A percentile compares a stretch with the other conserved stretches of the same genome.
These are phyloP conservation scores for Austroboletus rostrupii DNA, from an alignment of 1,284 basidiomycete genomes.

Conservation along the genomic window DNA sequence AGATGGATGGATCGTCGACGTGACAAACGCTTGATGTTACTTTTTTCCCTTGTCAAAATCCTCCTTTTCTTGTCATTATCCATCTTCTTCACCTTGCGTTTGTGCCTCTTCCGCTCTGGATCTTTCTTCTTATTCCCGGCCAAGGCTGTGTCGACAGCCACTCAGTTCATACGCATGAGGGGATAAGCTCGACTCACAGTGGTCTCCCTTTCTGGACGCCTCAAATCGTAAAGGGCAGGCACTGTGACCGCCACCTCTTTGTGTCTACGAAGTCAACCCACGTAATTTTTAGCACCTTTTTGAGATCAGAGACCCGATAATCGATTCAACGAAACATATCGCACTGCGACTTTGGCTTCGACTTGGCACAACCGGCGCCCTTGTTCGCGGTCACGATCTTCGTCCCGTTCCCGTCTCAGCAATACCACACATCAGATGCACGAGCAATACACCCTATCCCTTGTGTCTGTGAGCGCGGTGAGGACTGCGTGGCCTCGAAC, in stretches of 20 bases:
- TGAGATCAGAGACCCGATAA: constrained; percentile 18
- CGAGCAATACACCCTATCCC: background rate
- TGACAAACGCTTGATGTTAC: constrained; percentile 21
- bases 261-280: constrained; percentile 17
- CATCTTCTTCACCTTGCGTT: constrained; percentile 15
- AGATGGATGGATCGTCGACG: constrained; percentile 23
- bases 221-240: constrained; percentile 14
- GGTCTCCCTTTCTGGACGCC: constrained; percentile 8
- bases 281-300: constrained; percentile 19
- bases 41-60: constrained; percentile 35
- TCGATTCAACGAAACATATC: constrained; percentile 19
- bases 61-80: constrained; percentile 40
- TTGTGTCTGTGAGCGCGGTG: constrained; percentile 5
- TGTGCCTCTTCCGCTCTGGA: constrained; percentile 5
- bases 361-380: background rate
- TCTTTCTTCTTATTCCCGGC: constrained; percentile 22
- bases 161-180: constrained; percentile 19
- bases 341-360: constrained; percentile 23
- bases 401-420: constrained; percentile 9
- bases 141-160: constrained; percentile 14
- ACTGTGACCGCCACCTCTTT: constrained; percentile 11
- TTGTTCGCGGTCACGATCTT: background rate
- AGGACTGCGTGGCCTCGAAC: constrained; percentile 27
- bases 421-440: too few species aligned
- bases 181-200: constrained; percentile 13